Base-by-base conservation (phyloP, 2,329 filamentous ascomycete genomes). In the Scedosporium minutisporum region DNA sequence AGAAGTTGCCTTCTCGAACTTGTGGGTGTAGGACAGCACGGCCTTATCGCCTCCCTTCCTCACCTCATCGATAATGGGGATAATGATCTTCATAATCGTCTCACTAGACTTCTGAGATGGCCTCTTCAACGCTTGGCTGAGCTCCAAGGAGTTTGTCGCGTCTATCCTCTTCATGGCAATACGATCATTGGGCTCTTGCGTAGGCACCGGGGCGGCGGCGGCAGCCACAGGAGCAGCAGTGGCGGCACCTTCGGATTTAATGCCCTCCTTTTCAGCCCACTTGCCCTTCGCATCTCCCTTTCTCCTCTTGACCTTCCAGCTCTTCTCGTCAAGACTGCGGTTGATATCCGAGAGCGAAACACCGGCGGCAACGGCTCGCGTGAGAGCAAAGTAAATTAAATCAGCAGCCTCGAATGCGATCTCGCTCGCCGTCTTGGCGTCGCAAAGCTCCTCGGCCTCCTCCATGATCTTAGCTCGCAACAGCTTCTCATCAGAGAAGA, bases 391-490 rank as follows among this genome's bases (percentile, higher is more conserved):
- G 78, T 97, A 99, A 61, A 99, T 87, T 63, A 99, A 78, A 71
- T 99, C 95, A 0, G 95, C 95, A 7, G 95, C 92, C 75, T 99
- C 95, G 66, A 96, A 96, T 2, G 95, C 91, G 65, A 96, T 84
- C 14, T 97, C 90, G 65, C 93, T 82, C 65, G 90, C 89, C 0
- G 86, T 87, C 67, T 86, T 87, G 16, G 95, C 93, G 66, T 95
- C 87, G 71, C 93, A 97, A 51, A 99, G 82, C 77, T 99, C 95
- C 71, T 96, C 90, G 0, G 95, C 95, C 74, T 99, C 95, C 75
- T 99, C 95, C 87, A 97, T 96, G 63, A 99, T 97, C 81, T 99
- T 99, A 3, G 95, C 95, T 53, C 90, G 84, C 62, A 97, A 77
- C 62, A 99, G 82, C 73, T 96, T 93, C 68, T 91, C 85, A 66